Evolutionary conservation across 2,329 filamentous ascomycete genomes (phyloP), one percentile per base, ranked within the genome.

Genomic region (Fusarium humuli): DNA sequence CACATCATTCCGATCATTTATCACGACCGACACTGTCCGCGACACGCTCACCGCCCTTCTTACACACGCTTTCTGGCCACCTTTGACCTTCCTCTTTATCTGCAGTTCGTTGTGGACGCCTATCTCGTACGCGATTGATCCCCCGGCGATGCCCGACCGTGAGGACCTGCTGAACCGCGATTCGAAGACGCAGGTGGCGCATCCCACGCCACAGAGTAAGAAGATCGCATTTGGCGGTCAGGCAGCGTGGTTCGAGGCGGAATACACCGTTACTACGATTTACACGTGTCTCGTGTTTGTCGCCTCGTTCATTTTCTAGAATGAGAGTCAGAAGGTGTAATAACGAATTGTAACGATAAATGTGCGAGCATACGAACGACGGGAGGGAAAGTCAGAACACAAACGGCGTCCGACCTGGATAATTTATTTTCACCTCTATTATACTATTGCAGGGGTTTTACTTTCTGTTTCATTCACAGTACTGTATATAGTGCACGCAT

Each of bases 61-160:
- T 42, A 89, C 87, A 0, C 87, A 90, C 74, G 87, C 86, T 14
- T 87, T 86, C 78, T 90, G 88, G 88, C 87, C 87, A 8, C 88
- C 88, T 0, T 72, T 89, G 45, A 85, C 86, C 1, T 89, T 87
- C 78, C 72, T 88, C 45, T 85, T 86, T 73, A 82, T 86, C 49
- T 84, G 83, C 79, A 84, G 80, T 53, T 85, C 85, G 2, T 79
- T 87, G 27, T 89, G 86, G 86, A 87, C 83, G 0, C 89, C 89
- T 0, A 82, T 91, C 47, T 81, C 82, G 2, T 91, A 91, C 73
- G 86, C 87, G 25, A 85, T 90, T 57, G 85, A 86, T 68, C 89
- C 89, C 1, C 89, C 89, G 0, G 78, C 74, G 5, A 84, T 88
- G 79, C 86, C 87, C 0, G 85, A 88, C 32, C 83, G 88, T 18